Percentiles rank a stretch among this genome's conserved stretches.
Conservation (phyloP, 495 filamentous ascomycete genomes). For the Penicillium crystallinum region DNA sequence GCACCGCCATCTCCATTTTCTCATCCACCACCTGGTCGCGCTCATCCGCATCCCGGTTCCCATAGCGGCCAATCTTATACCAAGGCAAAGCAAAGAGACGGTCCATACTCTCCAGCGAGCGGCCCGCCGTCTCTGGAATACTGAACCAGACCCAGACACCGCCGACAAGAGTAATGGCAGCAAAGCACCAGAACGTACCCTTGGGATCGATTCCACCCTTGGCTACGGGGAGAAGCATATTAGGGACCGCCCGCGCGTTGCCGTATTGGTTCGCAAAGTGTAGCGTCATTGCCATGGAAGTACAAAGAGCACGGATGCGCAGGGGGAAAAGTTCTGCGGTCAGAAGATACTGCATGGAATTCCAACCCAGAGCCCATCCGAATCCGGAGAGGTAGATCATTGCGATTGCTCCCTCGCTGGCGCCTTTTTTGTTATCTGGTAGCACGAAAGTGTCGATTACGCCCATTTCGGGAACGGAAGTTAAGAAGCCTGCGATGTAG, state of each 20-base stretch:
- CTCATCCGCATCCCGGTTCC: conserved; percentile 51
- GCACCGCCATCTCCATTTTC: conserved; percentile 21
- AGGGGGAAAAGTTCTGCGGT: conserved; percentile 72
- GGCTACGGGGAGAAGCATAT: conserved; percentile 48
- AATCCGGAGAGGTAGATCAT: conserved; percentile 63
- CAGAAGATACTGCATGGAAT: conserved; percentile 69
- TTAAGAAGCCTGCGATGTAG: conserved; percentile 64
- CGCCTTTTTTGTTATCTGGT: conserved; percentile 25
- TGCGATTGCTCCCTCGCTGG: conserved; percentile 53
- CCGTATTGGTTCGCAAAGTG: conserved; percentile 74
- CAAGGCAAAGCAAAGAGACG: conserved; percentile 61
- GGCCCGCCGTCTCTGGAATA: conserved; percentile 41
- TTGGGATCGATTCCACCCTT: conserved; percentile 41
- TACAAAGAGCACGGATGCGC: conserved; percentile 41
- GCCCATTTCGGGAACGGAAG: conserved; percentile 46
- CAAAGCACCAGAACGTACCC: conserved; percentile 68
- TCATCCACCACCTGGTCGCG: conserved; percentile 33
- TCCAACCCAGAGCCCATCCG: conserved; percentile 73
- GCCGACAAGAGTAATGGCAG: conserved; percentile 54
- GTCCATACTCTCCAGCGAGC: conserved; percentile 54
- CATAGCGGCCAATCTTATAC: conserved; percentile 58
- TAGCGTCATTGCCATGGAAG: conserved; percentile 45
- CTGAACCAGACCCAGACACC: conserved; percentile 53
- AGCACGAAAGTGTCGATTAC: conserved; percentile 24
- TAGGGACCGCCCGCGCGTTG: conserved; percentile 50